Conservation (phyloP, 495 filamentous ascomycete genomes). For the Usnea hakonensis region DNA sequence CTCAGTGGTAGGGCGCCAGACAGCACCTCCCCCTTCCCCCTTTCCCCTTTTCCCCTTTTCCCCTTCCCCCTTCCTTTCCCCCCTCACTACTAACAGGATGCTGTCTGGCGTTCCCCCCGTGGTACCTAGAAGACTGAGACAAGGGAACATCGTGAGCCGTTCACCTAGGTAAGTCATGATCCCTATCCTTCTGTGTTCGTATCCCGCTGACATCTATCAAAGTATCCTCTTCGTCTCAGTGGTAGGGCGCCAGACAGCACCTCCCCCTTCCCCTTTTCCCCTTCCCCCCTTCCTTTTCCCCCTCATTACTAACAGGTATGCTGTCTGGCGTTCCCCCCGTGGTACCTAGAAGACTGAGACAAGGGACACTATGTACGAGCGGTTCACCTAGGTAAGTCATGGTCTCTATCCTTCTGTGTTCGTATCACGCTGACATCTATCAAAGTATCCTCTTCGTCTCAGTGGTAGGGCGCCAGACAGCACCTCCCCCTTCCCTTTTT, state of each 20-base stretch:
- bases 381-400: too few species aligned
- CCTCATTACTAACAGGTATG: background rate
- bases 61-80: background rate
- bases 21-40: slow-evolving; percentile 3
- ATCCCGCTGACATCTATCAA: too few species aligned
- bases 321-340: background rate
- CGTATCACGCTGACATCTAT: too few species aligned
- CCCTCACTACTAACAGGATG: background rate
- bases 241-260: slow-evolving; percentile 4
- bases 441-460: too few species aligned
- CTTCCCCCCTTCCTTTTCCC: too few species aligned
- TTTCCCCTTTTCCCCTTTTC: too few species aligned
- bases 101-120: background rate
- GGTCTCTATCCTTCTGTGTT: background rate
- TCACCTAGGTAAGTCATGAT: too few species aligned
- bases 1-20: slow-evolving; percentile 10
- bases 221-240: too few species aligned
- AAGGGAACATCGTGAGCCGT: background rate
- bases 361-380: background rate
- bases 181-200: background rate
- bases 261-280: too few species aligned
- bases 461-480: slow-evolving; percentile 1
- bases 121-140: slow-evolving; percentile 1
- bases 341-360: slow-evolving; percentile 1
- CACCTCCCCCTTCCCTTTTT: slow-evolving; percentile 7